Evolutionary conservation across 179 eudicot species (phyloP), one percentile per base, ranked within the genome.

Genomic region (Beta corolliflora): DNA sequence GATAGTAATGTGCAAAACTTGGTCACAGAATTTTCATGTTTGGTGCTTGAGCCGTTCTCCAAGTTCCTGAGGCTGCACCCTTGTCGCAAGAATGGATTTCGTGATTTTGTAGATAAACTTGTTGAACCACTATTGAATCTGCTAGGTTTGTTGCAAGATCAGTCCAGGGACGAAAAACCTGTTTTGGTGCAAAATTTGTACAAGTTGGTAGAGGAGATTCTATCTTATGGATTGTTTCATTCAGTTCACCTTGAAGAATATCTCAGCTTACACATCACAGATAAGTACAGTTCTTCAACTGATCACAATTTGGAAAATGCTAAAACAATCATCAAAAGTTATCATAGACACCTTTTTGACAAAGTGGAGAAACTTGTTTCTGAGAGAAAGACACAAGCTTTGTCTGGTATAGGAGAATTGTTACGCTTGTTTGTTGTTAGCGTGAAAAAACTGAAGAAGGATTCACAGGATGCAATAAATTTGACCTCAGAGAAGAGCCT

Each of bases 261-360:
- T 81, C 85, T 92, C 52, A 87, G 89, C 89, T 85, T 94, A 66
- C 93, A 89, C 53, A 88, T 93, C 80, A 81, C 90, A 63, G 85
- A 76, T 53, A 93, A 83, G 84, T 94, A 91, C 80, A 88, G 55
- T 53, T 80, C 80, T 48, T 84, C 86, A 75, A 84, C 83, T 48
- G 92, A 93, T 79, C 84, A 76, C 79, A 81, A 81, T 68, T 48
- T 76, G 59, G 84, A 74, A 72, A 93, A 85, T 53, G 81, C 83
- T 56, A 92, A 84, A 83, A 80, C 84, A 56, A 82, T 78, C 12
- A 85, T 93, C 71, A 92, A 90, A 89, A 97, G 99, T 86, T 97
- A 93, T 84, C 97, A 89, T 59, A 91, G 93, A 71, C 97, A 97
- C 87, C 88, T 97, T 36, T 97, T 97, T 81, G 97, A 92, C 79